phyloP scores from a whole-genome alignment of 108 stramenopile species.

The Hondaea fermentalgiana region DNA sequence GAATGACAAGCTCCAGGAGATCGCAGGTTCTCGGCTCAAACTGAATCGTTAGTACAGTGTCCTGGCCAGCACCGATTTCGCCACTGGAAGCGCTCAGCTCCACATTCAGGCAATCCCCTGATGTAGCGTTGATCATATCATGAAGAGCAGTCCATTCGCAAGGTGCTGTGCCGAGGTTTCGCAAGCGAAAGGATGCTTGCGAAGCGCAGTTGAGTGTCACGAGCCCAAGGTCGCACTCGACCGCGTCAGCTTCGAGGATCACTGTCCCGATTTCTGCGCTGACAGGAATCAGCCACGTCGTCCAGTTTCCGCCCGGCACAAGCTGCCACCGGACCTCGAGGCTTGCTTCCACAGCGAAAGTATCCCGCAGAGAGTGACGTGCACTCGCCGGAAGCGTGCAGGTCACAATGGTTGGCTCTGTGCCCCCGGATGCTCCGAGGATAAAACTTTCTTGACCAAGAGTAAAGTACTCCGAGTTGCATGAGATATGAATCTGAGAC shows the following conservation, averaged over 20 bases:
- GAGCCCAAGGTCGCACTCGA: not conserved
- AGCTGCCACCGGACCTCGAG: not conserved
- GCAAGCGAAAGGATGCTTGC: not conserved
- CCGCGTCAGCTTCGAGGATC: not conserved
- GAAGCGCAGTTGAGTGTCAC: not conserved
- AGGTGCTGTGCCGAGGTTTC: not conserved
- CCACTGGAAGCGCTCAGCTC: not conserved
- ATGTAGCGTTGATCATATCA: not conserved
- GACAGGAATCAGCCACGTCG: not conserved
- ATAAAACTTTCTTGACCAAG: not conserved
- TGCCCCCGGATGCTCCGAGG: not conserved
- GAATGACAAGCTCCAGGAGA: not conserved
- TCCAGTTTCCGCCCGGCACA: not conserved
- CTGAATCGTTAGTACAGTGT: not conserved
- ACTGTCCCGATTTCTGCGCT: not conserved
- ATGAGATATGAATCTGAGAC: not conserved
- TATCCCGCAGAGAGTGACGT: no score
- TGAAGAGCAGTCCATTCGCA: not conserved
- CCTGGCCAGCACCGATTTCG: not conserved
- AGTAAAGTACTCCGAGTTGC: not conserved
- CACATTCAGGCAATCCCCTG: not conserved
- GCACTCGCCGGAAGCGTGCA: not conserved
- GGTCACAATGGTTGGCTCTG: not conserved
- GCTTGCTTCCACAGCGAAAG: not conserved
- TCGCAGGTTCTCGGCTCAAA: not conserved